A percentile compares a stretch with the other conserved stretches of the same genome.
These are phyloP conservation scores for Silene conica DNA, from an alignment of 148 eudicot species.

Conservation along the genomic window DNA sequence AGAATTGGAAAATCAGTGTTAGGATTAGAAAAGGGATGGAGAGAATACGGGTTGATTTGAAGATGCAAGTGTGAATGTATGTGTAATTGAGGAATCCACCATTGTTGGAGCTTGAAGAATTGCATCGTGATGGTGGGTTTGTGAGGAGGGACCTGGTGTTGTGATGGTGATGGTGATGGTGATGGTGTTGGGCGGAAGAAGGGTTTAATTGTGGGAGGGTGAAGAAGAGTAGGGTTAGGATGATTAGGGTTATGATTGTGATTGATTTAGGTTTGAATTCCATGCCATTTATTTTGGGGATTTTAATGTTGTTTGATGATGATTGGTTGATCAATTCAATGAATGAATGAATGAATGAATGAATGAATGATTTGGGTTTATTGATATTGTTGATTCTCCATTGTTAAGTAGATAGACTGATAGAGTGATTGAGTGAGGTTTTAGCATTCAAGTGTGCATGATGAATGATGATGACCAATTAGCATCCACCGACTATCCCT, in stretches of 20 bases:
- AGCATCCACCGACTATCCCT: too few relatives aligned
- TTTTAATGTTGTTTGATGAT: too few relatives aligned
- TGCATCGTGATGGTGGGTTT: constrained; percentile 22
- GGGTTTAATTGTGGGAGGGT: constrained; percentile 10
- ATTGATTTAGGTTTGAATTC: constrained; percentile 24
- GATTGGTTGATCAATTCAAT: too few relatives aligned
- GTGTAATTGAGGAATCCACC: constrained; percentile 56
- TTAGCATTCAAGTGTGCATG: too few relatives aligned
- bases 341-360: too few relatives aligned
- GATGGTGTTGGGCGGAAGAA: too few relatives aligned
- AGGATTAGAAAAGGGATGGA: constrained; percentile 56
- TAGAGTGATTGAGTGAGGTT: too few relatives aligned
- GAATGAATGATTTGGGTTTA: too few relatives aligned
- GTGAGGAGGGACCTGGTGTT: constrained; percentile 44
- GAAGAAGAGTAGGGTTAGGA: constrained; percentile 43
- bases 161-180: constrained; percentile 18
- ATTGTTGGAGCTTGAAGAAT: constrained; percentile 21
- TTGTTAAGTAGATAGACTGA: too few relatives aligned
- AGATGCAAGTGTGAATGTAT: constrained; percentile 49
- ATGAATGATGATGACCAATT: too few relatives aligned
- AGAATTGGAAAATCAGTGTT: constrained; percentile 55
- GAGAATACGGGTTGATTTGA: constrained; percentile 32
- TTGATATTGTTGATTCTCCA: too few relatives aligned
- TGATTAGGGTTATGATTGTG: constrained; percentile 36
- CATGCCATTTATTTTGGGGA: constrained; percentile 49